phyloP scores from a whole-genome alignment of 345 rosid species.

The Eucalyptus polyanthemos region DNA sequence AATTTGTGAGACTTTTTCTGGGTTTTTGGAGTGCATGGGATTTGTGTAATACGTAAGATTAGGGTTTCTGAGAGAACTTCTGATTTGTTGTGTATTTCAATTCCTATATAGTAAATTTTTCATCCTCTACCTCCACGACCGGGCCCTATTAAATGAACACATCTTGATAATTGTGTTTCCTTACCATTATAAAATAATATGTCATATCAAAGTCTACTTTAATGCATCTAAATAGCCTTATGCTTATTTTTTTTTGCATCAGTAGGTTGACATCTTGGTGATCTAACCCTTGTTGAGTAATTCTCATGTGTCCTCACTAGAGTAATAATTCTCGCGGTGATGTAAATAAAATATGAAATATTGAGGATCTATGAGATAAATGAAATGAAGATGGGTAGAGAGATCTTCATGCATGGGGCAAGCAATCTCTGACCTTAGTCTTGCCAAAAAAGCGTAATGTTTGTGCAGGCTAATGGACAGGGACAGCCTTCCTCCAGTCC shows the following conservation, averaged over 20 bases:
- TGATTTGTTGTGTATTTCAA: not conserved
- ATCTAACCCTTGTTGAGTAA: not conserved
- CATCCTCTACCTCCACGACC: not conserved
- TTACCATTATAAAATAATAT: not conserved
- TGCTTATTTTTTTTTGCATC: not conserved
- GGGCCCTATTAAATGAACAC: not conserved
- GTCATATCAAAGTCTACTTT: not conserved
- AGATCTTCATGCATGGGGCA: not conserved
- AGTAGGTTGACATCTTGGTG: not conserved
- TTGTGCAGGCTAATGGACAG: not conserved
- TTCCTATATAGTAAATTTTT: not conserved
- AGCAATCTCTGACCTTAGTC: not conserved
- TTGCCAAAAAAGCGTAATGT: slow-evolving; percentile 6
- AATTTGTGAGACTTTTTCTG: not conserved
- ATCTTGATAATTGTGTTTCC: not conserved
- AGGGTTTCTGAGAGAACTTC: not conserved
- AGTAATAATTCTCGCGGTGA: not conserved
- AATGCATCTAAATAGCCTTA: not conserved
- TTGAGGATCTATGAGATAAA: not conserved
- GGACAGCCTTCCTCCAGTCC: slow-evolving; percentile 1
- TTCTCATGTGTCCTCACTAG: not conserved
- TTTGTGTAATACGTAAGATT: not conserved
- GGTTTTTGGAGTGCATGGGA: not conserved
- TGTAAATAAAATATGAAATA: not conserved
- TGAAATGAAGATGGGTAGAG: not conserved